These are phyloP conservation scores for Pichia cactophila DNA, from an alignment of 1,139 yeast species.

Conservation along the genomic window DNA sequence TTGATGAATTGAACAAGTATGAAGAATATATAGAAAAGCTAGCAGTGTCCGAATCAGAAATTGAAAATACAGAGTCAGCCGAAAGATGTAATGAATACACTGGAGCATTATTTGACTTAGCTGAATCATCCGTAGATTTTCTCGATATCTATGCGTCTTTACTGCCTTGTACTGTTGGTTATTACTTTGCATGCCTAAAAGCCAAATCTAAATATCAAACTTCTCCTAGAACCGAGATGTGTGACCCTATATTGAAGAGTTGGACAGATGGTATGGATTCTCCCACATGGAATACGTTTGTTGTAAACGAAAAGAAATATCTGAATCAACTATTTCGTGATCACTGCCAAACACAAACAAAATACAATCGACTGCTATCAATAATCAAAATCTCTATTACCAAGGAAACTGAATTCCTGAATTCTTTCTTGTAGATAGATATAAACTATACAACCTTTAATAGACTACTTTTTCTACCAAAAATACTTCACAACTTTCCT, in stretches of 20 bases:
- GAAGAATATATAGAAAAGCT: background rate
- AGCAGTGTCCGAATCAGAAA: background rate
- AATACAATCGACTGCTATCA: no score
- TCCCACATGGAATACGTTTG: no score
- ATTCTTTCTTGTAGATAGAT: no score
- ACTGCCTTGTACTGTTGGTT: constrained; percentile 75
- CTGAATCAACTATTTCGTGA: no score
- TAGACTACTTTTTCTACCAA: no score
- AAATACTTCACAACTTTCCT: no score
- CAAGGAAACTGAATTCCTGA: background rate
- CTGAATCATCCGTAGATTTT: constrained; percentile 44
- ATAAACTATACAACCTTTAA: no score
- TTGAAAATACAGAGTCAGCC: background rate
- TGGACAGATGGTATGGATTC: no score
- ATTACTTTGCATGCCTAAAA: background rate
- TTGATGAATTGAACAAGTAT: background rate
- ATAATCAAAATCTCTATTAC: background rate
- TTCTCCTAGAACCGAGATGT: no score
- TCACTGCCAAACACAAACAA: no score
- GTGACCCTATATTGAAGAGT: no score
- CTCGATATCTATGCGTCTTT: constrained; percentile 56
- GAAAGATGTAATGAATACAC: background rate
- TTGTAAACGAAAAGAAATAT: no score
- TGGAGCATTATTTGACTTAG: background rate
- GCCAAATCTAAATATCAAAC: background rate